A percentile compares a stretch with the other conserved stretches of the same genome.
These are phyloP conservation scores for Hypoxylon sp. DNA, from an alignment of 2,329 filamentous ascomycete genomes.

Conservation along the genomic window DNA sequence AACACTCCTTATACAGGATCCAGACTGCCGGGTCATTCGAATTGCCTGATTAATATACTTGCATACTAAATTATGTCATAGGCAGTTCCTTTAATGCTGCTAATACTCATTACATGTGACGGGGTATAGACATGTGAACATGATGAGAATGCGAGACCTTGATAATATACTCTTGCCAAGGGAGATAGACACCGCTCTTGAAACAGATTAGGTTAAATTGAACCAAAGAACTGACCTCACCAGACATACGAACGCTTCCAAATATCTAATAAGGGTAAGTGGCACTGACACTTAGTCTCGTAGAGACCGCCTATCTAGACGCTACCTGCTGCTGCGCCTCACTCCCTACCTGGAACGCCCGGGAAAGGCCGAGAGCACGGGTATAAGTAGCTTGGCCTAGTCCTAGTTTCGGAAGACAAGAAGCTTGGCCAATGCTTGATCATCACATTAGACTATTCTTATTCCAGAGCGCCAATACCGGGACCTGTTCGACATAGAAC, in stretches of 20 bases:
- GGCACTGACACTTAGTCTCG: slow-evolving; percentile 21
- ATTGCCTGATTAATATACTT: slow-evolving; percentile 1
- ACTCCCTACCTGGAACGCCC: slow-evolving; percentile 7
- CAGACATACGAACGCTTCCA: slow-evolving; percentile 6
- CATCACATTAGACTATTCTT: slow-evolving; percentile 42
- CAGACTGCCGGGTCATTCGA: slow-evolving; percentile 16
- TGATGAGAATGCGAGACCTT: background rate
- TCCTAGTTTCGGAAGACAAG: slow-evolving; percentile 16
- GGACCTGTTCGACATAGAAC: slow-evolving; percentile 34
- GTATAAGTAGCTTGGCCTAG: slow-evolving; percentile 25
- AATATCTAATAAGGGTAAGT: slow-evolving; percentile 18
- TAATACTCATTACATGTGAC: background rate
- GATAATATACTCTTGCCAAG: background rate
- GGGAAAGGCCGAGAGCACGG: slow-evolving; percentile 18
- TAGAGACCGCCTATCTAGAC: slow-evolving; percentile 21
- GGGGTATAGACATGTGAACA: slow-evolving; percentile 2
- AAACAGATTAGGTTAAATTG: slow-evolving; percentile 1
- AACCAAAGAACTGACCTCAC: background rate
- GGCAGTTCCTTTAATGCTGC: slow-evolving; percentile 1
- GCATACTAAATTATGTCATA: slow-evolving; percentile 5
- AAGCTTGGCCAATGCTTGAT: slow-evolving; percentile 29
- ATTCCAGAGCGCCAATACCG: slow-evolving; percentile 29
- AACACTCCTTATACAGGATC: slow-evolving; percentile 9
- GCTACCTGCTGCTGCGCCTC: slow-evolving; percentile 33
- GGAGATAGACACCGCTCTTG: background rate